A percentile compares a stretch with the other conserved stretches of the same genome.
Conservation (phyloP, 345 rosid species). For the Eucalyptus sp. region DNA sequence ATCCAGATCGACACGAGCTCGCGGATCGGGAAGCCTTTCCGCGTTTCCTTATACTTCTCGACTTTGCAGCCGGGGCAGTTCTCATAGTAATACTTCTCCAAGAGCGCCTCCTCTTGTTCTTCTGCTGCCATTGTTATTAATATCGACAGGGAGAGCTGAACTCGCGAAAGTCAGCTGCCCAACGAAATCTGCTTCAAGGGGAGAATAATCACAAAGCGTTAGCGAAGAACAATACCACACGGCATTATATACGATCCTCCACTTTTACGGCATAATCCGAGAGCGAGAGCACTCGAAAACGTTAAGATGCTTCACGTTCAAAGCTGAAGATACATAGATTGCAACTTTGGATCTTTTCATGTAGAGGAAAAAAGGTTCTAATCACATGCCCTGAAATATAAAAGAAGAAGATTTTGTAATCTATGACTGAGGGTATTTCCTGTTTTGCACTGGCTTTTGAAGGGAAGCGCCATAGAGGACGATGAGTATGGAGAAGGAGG, state of each 20-base stretch:
- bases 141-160: not conserved
- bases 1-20: slow-evolving; percentile 59
- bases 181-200: not conserved
- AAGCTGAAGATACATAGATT: not conserved
- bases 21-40: slow-evolving; percentile 46
- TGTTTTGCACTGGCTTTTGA: not conserved
- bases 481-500: not conserved
- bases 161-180: not conserved
- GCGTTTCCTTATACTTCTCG: slow-evolving; percentile 42
- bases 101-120: slow-evolving; percentile 24
- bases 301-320: not conserved
- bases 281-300: not conserved
- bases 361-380: not conserved
- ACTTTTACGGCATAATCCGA: not conserved
- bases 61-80: slow-evolving; percentile 80
- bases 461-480: not conserved
- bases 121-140: not conserved
- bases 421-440: not conserved
- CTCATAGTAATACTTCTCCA: slow-evolving; percentile 44
- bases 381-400: not conserved
- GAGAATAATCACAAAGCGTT: not conserved
- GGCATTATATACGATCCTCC: not conserved
- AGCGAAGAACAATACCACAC: not conserved
- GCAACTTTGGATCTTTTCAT: not conserved
- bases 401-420: not conserved